phyloP scores from a whole-genome alignment of 2,329 filamentous ascomycete genomes.

The Epichloe uncinata region DNA sequence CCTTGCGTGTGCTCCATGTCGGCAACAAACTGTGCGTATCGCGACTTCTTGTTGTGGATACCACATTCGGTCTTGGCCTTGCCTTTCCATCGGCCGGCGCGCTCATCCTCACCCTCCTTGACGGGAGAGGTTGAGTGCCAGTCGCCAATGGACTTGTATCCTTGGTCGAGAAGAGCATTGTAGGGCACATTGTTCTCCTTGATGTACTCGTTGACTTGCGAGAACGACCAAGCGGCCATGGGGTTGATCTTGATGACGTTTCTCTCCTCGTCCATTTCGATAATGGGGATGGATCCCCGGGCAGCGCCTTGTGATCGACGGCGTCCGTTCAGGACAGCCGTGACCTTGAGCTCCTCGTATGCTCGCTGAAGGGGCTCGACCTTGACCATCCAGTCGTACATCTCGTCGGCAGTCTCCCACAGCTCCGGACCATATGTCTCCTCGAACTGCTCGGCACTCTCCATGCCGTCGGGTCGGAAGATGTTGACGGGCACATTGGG shows the following conservation, averaged over 20 bases:
- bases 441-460: conserved; percentile 66
- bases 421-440: conserved; percentile 66
- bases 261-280: conserved; percentile 79
- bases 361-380: conserved; percentile 91
- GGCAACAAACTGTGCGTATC: conserved; percentile 74
- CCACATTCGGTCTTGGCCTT: conserved; percentile 94
- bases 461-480: conserved; percentile 71
- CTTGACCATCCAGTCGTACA: conserved; percentile 96
- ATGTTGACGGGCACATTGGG: conserved; percentile 70
- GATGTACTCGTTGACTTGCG: conserved; percentile 80
- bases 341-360: conserved; percentile 75
- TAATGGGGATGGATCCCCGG: conserved; percentile 76
- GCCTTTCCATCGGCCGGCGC: conserved; percentile 93
- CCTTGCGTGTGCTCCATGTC: conserved; percentile 60
- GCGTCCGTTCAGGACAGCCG: conserved; percentile 83
- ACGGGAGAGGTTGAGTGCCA: conserved; percentile 96
- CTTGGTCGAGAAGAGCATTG: conserved; percentile 77
- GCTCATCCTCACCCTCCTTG: conserved; percentile 83
- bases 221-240: conserved; percentile 84
- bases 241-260: conserved; percentile 97
- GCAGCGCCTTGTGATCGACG: conserved; percentile 86
- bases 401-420: conserved; percentile 74
- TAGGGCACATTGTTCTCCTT: conserved; percentile 80
- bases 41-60: conserved; percentile 94
- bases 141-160: conserved; percentile 98